Evolutionary conservation across 371 early-diverging fungal genomes (phyloP), one percentile per base, ranked within the genome.

Genomic region (Zopfochytrium polystomum): DNA sequence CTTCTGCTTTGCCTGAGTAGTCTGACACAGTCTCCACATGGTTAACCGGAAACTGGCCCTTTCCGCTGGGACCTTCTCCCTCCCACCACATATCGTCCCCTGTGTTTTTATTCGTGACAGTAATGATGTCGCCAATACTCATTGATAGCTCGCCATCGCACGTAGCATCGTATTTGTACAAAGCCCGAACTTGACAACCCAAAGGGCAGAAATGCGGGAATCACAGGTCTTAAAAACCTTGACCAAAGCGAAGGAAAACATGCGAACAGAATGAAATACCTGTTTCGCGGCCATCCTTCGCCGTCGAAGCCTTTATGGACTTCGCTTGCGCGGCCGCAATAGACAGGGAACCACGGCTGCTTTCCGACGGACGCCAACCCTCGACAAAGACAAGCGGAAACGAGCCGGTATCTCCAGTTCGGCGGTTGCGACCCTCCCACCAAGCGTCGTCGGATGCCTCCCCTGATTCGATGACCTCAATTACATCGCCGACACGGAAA

Each of bases 81-180:
- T 74, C 76, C 79, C 79, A 79, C 79, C 79, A 78, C 9, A 63
- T 69, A 20, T 56, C 68, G 60, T 62, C 66, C 2, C 79, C 79
- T 22, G 76, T 78, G 52, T 70, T 48, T 38, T 72, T 69, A 57
- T 55, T 68, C 20, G 60, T 67, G 6, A 76, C 53, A 3, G 51
- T 54, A 22, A 78, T 65, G 15, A 75, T 58, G 34, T 78, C 78
- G 15, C 72, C 72, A 13, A 55, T 59, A n/a, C 30, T 20, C 15
- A 75, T 46, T 2, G 67, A 46, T 15, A 78, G 58, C 53, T 79
- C 79, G 26, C 77, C 79, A 1, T 72, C 76, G 55, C 75, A 76
- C 2, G 75, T 70, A 6, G 71, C 62, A 9, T 68, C 66, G 49
- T 79, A 79, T 3, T 64, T 52, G 50, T 70, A 79, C 18, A 73